Base-by-base conservation (phyloP, 345 rosid species). In the Rhizophora mangle region DNA sequence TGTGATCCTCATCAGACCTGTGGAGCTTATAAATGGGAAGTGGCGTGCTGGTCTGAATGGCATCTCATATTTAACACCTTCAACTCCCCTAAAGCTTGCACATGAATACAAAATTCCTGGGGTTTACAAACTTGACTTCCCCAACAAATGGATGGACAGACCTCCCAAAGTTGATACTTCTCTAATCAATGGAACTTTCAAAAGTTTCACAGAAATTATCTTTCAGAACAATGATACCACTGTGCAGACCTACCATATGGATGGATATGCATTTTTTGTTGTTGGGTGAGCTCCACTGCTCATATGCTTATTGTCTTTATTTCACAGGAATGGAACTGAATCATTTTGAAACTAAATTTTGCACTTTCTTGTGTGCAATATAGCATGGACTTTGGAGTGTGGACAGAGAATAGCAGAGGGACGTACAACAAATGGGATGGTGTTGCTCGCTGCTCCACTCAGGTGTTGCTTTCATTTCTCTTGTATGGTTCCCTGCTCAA, bases 371-470 rank as follows among this genome's bases (percentile, higher is more conserved):
- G 5, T 73, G 51, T 61, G 43, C 30, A 19, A 18, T 75, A 77
- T 78, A 93, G 97, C 56, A 93, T 93, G 98, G 97, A 90, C 78
- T 87, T 90, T 69, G 98, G 98, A 72, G 79, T 84, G 46, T 93
- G 98, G 98, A 86, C 97, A 13, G 98, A 93, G 66, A 87, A 88
- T 78, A 91, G 98, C 83, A 82, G 98, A 80, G 78, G 83, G 68
- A 79, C 84, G 18, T 93, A 90, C 86, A 90, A 93, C 86, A 90
- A 93, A 52, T 86, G 98, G 92, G 98, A 90, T 68, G 96, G 96
- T 0, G 89, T 90, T 78, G 98, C 92, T 74, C 86, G 98, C 59
- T 74, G 84, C 75, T 87, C 97, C 8, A 84, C 81, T 19, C 98
- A 93, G 96, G 98, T 87, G 74, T 58, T 32, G 64, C 56, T 64